Evolutionary conservation across 176 grass and related monocot species (phyloP).

Genomic region (Zoysia pacifica): DNA sequence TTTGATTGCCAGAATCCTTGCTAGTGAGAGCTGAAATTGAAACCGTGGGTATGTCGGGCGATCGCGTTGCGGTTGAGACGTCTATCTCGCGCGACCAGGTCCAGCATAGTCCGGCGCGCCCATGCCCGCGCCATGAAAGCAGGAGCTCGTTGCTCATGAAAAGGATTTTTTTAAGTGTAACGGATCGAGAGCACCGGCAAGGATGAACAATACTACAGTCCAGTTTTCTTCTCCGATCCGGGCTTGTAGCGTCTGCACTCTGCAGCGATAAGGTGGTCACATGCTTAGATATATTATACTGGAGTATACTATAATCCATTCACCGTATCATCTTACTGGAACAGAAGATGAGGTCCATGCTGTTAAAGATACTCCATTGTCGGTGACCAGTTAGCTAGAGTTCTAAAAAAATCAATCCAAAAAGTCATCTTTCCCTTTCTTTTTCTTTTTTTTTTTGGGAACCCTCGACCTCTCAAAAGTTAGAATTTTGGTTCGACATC

Average conservation of each 20-base stretch:
- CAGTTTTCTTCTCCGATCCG: too few species aligned
- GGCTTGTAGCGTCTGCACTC: not conserved
- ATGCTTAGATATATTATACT: not conserved
- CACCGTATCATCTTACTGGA: not conserved
- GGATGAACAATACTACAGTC: too few species aligned
- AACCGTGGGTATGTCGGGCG: not conserved
- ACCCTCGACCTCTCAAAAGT: too few species aligned
- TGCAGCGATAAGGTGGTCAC: slow-evolving; percentile 23
- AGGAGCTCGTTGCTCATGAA: not conserved
- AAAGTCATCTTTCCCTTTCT: too few species aligned
- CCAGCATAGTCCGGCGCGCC: not conserved
- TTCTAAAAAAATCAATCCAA: too few species aligned
- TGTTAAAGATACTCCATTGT: not conserved
- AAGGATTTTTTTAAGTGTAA: too few species aligned
- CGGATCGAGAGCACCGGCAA: not conserved
- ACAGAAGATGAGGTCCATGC: not conserved
- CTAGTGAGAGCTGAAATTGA: too few species aligned
- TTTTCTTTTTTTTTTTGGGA: too few species aligned
- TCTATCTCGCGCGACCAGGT: not conserved
- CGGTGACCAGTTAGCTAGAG: too few species aligned
- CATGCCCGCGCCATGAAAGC: not conserved
- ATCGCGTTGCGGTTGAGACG: not conserved
- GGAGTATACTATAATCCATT: not conserved
- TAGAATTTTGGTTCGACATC: too few species aligned
- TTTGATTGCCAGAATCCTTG: too few species aligned